Percentiles rank a stretch among this genome's conserved stretches.
Evolutionary conservation across 1,139 yeast genomes (phyloP).

Genomic region (Geotrichum phurueaensis): DNA sequence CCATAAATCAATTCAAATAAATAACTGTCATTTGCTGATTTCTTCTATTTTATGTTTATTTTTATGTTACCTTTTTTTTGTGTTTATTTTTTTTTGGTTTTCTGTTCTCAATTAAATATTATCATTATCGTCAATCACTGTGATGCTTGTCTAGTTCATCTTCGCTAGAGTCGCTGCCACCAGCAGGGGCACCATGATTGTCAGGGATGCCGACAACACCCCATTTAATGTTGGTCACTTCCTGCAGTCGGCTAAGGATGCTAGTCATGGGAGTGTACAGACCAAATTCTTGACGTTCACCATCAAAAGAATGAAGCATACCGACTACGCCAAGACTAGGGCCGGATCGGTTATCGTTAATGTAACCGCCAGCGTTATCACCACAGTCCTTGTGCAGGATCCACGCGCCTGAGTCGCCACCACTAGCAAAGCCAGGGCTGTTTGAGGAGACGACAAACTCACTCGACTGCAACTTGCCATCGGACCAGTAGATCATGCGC

Average conservation of each 20-base stretch:
- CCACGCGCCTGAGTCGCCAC: slow-evolving; percentile 96
- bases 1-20: not conserved
- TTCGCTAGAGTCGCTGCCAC: slow-evolving; percentile 27
- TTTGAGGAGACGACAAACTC: slow-evolving; percentile 73
- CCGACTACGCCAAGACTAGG: slow-evolving; percentile 82
- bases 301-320: slow-evolving; percentile 91
- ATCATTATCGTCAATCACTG: not conserved
- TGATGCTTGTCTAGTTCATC: slow-evolving; percentile 15
- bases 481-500: slow-evolving; percentile 86
- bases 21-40: too few relatives aligned
- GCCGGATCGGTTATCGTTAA: slow-evolving; percentile 17
- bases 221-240: slow-evolving; percentile 81
- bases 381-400: slow-evolving; percentile 42
- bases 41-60: not conserved
- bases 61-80: not conserved
- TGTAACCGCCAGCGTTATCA: not conserved
- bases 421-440: slow-evolving; percentile 59
- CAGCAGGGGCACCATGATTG: slow-evolving; percentile 20
- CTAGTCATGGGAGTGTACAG: slow-evolving; percentile 77
- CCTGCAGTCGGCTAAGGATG: slow-evolving; percentile 61
- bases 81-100: too few relatives aligned
- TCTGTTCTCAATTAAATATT: not conserved
- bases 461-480: slow-evolving; percentile 78
- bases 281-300: slow-evolving; percentile 85
- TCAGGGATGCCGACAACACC: slow-evolving; percentile 63